Evolutionary conservation across 2,329 filamentous ascomycete genomes (phyloP), one percentile per base, ranked within the genome.

Genomic region (Ceratocystis lukuohia): DNA sequence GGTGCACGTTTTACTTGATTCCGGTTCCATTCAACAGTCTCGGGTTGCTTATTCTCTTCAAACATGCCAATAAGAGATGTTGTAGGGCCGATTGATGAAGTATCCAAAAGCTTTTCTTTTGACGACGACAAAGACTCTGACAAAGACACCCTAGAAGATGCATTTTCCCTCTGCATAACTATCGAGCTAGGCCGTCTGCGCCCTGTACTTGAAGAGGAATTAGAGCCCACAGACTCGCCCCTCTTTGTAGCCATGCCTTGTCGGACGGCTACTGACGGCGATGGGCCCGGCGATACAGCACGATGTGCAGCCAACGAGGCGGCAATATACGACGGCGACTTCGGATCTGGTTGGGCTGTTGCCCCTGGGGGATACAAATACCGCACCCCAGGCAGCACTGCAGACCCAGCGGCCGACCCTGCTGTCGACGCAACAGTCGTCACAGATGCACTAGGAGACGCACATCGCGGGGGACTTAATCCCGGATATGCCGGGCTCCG

Each of bases 21-120:
- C 33, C 25, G 61, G 12, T 48, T 63, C 22, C 20, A 57, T 20
- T 28, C 10, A 3, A 2, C 46, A 25, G 30, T 22, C 6, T 15
- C 37, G 2, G 33, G 2, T 53, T 15, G 30, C 25, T 5, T 15
- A 7, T 50, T 79, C 69, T 80, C 77, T 74, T 91, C 88, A 70
- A 90, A 90, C 76, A 89, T 80, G 48, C 82, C 82, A 65, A 90
- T 86, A 22, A 90, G 77, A 3, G 84, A 82, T 2, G 79, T 83
- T 0, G 87, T 86, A 0, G 87, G 80, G 28, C 82, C 77, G 62
- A 88, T 85, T 5, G 84, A 77, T 1, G 78, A 80, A 8, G 82
- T 81, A 72, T 88, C 83, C 12, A 79, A 76, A 17, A 62, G 56
- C 6, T 56, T 57, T 28, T 62, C 61, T 15, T 61, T 61, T 22